Evolutionary conservation across 2,329 filamentous ascomycete species (phyloP), one percentile per base, ranked within the genome.

Genomic region (Akanthomyces uredinophilus): DNA sequence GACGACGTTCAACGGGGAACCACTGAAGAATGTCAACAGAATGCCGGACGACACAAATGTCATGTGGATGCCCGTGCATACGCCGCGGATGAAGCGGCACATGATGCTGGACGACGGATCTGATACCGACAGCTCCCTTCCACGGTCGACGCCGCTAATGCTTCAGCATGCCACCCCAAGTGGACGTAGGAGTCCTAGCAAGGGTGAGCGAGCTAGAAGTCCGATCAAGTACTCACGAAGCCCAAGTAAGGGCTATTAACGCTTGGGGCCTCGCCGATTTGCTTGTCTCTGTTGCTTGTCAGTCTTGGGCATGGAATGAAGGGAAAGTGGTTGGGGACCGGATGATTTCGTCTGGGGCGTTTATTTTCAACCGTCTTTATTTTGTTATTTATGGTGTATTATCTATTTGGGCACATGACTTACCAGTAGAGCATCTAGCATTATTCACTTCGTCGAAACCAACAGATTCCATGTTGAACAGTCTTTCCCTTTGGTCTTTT

Each of bases 41-140:
- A 61, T 68, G 1, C 70, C 70, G 1, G 70, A 73, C 47, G 78
- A 80, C 54, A 77, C 78, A 0, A 81, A 46, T 4, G 57, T 80
- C 67, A 80, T 82, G 68, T 79, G 77, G 73, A 76, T 81, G 55
- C 81, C 80, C 4, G 77, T 82, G 29, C 78, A 81, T 65, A 83
- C 80, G 16, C 80, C 81, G 5, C 75, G 70, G 37, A 68, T 75
- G 55, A 76, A 77, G 59, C 75, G 81, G 24, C 76, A 79, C 52
- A 72, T 73, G n/a, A 70, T 77, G 53, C 63, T 77, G 11, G 76
- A 78, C 55, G 80, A 82, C 10, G 78, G 72, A 1, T 80, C 78
- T 0, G 83, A 85, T 46, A 83, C 81, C 3, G 83, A 85, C 60
- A 78, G 66, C 29, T 81, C 81, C 8, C 80, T 81, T 0, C 74